phyloP scores from a whole-genome alignment of 225 moss, liverwort and hornwort species.

The Thuidium tamariscinum region DNA sequence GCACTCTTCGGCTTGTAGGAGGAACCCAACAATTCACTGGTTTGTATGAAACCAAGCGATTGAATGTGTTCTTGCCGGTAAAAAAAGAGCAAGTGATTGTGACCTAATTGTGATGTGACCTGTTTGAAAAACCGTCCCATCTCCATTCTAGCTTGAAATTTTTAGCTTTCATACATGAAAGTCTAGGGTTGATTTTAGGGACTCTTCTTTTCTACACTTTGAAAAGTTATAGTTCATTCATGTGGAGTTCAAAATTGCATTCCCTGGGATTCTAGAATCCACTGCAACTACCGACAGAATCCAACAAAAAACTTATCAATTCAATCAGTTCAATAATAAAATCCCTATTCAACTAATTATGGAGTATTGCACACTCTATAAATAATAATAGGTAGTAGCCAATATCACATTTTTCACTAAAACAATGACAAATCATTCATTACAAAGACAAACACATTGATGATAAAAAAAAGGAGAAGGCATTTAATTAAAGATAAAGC shows the following conservation, averaged over 20 bases:
- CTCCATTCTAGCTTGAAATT: not conserved
- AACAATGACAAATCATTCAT: too few relatives aligned
- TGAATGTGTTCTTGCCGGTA: too few relatives aligned
- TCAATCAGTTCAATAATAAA: too few relatives aligned
- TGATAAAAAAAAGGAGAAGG: too few relatives aligned
- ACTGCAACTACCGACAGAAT: rapidly evolving
- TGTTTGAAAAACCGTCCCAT: not conserved
- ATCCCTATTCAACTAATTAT: too few relatives aligned
- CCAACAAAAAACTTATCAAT: not conserved
- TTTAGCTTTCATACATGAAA: not conserved
- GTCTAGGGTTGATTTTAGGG: not conserved
- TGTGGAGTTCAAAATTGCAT: not conserved
- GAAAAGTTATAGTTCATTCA: not conserved
- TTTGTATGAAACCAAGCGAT: not conserved
- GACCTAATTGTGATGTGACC: not conserved
- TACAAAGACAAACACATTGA: too few relatives aligned
- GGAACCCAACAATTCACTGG: not conserved
- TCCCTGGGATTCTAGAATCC: not conserved
- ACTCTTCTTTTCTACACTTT: not conserved
- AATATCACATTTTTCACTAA: too few relatives aligned
- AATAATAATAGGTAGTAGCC: too few relatives aligned
- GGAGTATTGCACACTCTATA: too few relatives aligned
- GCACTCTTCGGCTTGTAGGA: not conserved
- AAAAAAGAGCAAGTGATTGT: too few relatives aligned
- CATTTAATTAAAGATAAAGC: too few relatives aligned